Evolutionary conservation across 1,284 basidiomycete genomes (phyloP).

Genomic region (Ganoderma sinense): DNA sequence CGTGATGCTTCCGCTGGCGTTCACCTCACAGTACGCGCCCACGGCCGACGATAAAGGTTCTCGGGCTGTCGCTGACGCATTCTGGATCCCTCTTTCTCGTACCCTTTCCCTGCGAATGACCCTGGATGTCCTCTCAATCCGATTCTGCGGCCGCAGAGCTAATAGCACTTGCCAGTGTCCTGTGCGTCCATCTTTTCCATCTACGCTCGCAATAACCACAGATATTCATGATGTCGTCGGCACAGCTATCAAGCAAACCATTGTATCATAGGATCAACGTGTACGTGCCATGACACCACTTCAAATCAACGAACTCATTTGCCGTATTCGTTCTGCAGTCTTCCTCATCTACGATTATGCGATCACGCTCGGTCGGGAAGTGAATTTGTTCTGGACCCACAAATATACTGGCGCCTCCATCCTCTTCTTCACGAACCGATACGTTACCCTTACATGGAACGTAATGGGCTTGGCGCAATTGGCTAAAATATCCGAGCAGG

Average conservation of each 20-base stretch:
- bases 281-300: not conserved
- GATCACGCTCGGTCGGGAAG: constrained; percentile 23
- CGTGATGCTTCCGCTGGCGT: not conserved
- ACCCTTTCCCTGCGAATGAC: not conserved
- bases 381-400: constrained; percentile 19
- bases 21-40: not conserved
- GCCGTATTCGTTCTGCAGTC: not conserved
- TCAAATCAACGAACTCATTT: not conserved
- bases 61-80: not conserved
- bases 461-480: not conserved
- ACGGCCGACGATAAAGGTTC: not conserved
- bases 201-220: not conserved
- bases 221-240: not conserved
- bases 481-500: not conserved
- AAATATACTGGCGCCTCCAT: constrained; percentile 5
- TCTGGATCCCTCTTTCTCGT: not conserved
- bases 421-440: constrained; percentile 21
- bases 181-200: not conserved
- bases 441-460: constrained; percentile 9
- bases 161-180: not conserved
- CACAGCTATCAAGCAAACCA: not conserved
- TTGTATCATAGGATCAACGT: not conserved
- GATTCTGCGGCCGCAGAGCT: not conserved
- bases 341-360: constrained; percentile 20
- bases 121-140: not conserved